Percentiles rank a stretch among this genome's conserved stretches.
Conservation (phyloP, 371 early-diverging fungal species). For the Mortierella sp. region DNA sequence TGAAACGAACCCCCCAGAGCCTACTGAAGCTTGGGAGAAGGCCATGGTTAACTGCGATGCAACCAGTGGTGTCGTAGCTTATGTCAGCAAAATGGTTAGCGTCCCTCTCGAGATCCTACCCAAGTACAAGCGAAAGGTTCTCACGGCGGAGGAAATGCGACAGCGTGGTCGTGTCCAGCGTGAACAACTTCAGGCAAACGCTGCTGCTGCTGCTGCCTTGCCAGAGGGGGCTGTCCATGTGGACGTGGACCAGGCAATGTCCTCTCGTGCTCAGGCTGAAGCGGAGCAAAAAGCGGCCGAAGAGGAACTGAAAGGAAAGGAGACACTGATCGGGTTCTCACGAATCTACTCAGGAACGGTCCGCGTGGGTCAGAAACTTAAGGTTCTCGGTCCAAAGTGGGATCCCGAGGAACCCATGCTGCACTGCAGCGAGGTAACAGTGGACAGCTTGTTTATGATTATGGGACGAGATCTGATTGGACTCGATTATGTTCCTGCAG, state of each 20-base stretch:
- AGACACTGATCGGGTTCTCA: conserved; percentile 89
- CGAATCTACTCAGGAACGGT: conserved; percentile 93
- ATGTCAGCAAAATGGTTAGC: conserved; percentile 94
- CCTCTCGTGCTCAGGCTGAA: conserved; percentile 36
- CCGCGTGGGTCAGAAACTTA: conserved; percentile 84
- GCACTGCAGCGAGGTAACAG: conserved; percentile 75
- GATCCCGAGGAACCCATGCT: conserved; percentile 72
- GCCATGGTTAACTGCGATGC: conserved; percentile 71
- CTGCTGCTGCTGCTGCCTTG: conserved; percentile 22
- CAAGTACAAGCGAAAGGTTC: conserved; percentile 70
- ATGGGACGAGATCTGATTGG: conserved; percentile 95
- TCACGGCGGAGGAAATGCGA: conserved; percentile 94
- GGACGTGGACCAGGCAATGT: conserved; percentile 42
- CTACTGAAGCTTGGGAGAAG: conserved; percentile 65
- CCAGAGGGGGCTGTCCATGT: conserved; percentile 55
- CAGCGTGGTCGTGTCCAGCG: conserved; percentile 73
- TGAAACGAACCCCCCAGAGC: conserved; percentile 56
- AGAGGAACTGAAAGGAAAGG: conserved; percentile 53
- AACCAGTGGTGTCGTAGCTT: conserved; percentile 73
- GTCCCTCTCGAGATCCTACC: conserved; percentile 82
- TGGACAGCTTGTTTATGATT: conserved; percentile 86
- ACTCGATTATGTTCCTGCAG: conserved; percentile 88
- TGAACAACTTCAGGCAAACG: conserved; percentile 43
- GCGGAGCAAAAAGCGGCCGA: conserved; percentile 54
- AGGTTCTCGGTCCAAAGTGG: conserved; percentile 95